Evolutionary conservation across 257 asterid species (phyloP).

Genomic region (Solanum infundibuliforme): DNA sequence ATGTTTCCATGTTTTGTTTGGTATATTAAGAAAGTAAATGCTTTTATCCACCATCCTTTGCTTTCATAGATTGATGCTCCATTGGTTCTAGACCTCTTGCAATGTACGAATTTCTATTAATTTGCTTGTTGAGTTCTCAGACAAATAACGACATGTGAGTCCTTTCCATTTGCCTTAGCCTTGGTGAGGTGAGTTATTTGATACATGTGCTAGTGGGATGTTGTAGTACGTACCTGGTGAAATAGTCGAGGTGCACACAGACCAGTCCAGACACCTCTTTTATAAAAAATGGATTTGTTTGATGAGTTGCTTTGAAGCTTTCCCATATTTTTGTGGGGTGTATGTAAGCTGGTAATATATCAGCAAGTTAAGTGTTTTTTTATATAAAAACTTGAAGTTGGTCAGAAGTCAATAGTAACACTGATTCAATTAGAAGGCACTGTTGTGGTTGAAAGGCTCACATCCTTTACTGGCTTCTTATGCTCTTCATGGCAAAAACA

Average conservation of each 20-base stretch:
- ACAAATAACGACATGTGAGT: not conserved
- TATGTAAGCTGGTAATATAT: not conserved
- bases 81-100: not conserved
- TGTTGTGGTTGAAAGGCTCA: not conserved
- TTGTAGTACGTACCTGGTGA: not conserved
- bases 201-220: not conserved
- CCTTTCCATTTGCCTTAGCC: not conserved
- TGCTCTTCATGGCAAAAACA: not conserved
- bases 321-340: not conserved
- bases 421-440: not conserved
- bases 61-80: not conserved
- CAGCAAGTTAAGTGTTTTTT: not conserved
- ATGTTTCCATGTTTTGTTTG: not conserved
- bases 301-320: not conserved
- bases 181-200: not conserved
- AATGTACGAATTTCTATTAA: not conserved
- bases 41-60: not conserved
- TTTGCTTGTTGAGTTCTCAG: not conserved
- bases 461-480: not conserved
- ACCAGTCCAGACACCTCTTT: too few species aligned
- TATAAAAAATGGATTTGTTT: not conserved
- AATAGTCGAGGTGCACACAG: not conserved
- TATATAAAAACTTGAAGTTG: not conserved
- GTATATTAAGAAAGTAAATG: not conserved
- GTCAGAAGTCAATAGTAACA: not conserved